These are phyloP conservation scores for Pseudogymnoascus sp. DNA, from an alignment of 2,329 filamentous ascomycete species.

Conservation along the genomic window DNA sequence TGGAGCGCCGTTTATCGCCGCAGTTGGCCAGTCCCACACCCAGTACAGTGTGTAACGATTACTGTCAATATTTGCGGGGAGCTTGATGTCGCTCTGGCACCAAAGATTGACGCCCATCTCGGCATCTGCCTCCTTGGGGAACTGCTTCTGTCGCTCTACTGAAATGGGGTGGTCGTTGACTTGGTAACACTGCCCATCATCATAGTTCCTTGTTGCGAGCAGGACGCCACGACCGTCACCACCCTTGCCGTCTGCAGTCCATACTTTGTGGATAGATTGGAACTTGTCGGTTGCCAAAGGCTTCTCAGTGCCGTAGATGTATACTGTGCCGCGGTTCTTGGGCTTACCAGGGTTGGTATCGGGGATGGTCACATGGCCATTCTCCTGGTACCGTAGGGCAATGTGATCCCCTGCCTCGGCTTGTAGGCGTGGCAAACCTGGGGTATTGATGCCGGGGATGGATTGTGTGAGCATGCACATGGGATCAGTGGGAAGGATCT, in stretches of 20 bases:
- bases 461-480: conserved; percentile 12
- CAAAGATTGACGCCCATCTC: conserved; percentile 29
- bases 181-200: conserved; percentile 84
- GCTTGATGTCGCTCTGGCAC: conserved; percentile 9
- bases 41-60: conserved; percentile 70
- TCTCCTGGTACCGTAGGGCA: conserved; percentile 63
- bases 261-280: conserved; percentile 57
- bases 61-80: conserved; percentile 40
- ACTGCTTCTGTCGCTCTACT: conserved; percentile 36
- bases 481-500: conserved; percentile 48
- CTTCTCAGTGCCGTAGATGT: conserved; percentile 62
- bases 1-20: conserved; percentile 26
- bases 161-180: conserved; percentile 40
- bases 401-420: conserved; percentile 55
- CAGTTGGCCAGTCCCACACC: conserved; percentile 79
- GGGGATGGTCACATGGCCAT: conserved; percentile 64
- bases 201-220: conserved; percentile 68
- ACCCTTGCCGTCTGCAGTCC: conserved; percentile 70
- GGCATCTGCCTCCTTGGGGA: conserved; percentile 48
- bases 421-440: conserved; percentile 23
- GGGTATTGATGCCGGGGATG: conserved; percentile 5
- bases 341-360: conserved; percentile 52
- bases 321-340: conserved; percentile 61
- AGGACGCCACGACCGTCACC: conserved; percentile 69
- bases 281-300: conserved; percentile 44